Percentiles rank a stretch among this genome's conserved stretches.
phyloP scores from a whole-genome alignment of 2,329 filamentous ascomycete genomes.

The Xylariales sp. region DNA sequence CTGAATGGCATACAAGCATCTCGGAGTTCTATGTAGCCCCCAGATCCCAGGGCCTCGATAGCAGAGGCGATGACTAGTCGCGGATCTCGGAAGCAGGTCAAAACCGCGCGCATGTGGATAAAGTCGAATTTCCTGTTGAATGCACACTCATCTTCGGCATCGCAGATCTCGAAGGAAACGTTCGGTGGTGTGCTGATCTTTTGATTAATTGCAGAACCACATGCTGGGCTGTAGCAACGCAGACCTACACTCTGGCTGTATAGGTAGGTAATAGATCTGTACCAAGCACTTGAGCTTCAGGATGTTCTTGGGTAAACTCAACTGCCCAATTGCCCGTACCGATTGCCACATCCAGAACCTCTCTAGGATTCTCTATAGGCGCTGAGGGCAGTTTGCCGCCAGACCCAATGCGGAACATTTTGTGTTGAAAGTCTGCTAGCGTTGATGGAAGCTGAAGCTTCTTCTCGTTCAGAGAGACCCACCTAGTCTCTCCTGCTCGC shows the following conservation, averaged over 20 bases:
- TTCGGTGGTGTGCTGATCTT: slow-evolving; percentile 17
- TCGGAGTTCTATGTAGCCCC: slow-evolving; percentile 22
- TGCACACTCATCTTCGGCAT: slow-evolving; percentile 23
- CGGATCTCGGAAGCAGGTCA: slow-evolving; percentile 20
- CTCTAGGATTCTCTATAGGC: slow-evolving; percentile 7
- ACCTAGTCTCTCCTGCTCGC: slow-evolving; percentile 20
- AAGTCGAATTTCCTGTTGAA: slow-evolving; percentile 18
- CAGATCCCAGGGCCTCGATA: slow-evolving; percentile 14
- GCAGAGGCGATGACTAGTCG: not conserved
- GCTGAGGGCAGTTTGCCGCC: not conserved
- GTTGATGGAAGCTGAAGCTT: slow-evolving; percentile 16
- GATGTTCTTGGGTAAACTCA: slow-evolving; percentile 15
- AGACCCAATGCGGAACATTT: not conserved
- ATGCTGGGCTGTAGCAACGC: no score
- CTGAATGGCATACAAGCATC: slow-evolving; percentile 22
- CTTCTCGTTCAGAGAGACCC: slow-evolving; percentile 11
- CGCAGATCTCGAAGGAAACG: slow-evolving; percentile 22
- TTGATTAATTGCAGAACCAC: slow-evolving; percentile 4
- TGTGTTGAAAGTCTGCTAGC: not conserved
- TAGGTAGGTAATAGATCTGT: slow-evolving; percentile 16
- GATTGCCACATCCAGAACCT: slow-evolving; percentile 15
- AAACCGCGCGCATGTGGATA: slow-evolving; percentile 21
- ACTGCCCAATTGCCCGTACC: slow-evolving; percentile 19
- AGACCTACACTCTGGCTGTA: not conserved
- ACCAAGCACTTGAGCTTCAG: slow-evolving; percentile 13